Evolutionary conservation across 129 eudicot species (phyloP).

Genomic region (sunflower (Helianthus annuus)): DNA sequence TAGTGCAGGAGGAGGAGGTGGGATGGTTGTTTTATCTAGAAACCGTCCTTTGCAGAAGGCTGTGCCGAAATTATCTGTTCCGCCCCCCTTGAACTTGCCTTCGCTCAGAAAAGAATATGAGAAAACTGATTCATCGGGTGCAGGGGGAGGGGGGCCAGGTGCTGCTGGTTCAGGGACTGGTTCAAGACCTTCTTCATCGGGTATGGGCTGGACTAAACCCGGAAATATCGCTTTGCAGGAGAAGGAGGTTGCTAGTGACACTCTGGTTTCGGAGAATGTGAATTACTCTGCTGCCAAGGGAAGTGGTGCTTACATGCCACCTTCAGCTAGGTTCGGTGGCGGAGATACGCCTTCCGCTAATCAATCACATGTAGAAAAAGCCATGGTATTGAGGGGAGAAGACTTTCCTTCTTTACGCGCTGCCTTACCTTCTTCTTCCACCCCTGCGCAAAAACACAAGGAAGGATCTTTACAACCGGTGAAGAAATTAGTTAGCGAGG

Average conservation of each 20-base stretch:
- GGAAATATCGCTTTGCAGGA: slow-evolving; percentile 52
- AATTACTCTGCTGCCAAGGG: slow-evolving; percentile 26
- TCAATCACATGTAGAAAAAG: slow-evolving; percentile 41
- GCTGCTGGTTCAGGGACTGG: slow-evolving; percentile 68
- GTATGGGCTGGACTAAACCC: slow-evolving; percentile 91
- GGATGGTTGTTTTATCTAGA: slow-evolving; percentile 80
- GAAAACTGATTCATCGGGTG: slow-evolving; percentile 67
- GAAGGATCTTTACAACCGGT: slow-evolving; percentile 55
- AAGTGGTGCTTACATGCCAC: slow-evolving; percentile 60
- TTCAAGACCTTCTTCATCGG: slow-evolving; percentile 61
- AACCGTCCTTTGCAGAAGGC: slow-evolving; percentile 54
- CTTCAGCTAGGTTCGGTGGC: slow-evolving; percentile 58
- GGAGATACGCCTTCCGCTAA: slow-evolving; percentile 29
- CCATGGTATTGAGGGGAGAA: slow-evolving; percentile 86
- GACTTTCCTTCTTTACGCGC: slow-evolving; percentile 93
- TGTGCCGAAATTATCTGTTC: slow-evolving; percentile 69
- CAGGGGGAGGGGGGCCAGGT: slow-evolving; percentile 63
- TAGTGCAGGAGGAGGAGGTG: slow-evolving; percentile 54
- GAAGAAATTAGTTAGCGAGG: slow-evolving; percentile 53
- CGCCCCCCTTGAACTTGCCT: slow-evolving; percentile 96
- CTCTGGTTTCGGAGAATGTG: slow-evolving; percentile 33
- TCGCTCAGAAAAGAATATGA: slow-evolving; percentile 90
- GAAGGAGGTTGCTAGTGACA: slow-evolving; percentile 43
- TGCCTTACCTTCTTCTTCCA: slow-evolving; percentile 58
- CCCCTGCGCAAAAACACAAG: slow-evolving; percentile 61